A percentile compares a stretch with the other conserved stretches of the same genome.
Conservation (phyloP, 208 protist species). For the Giardia muris region DNA sequence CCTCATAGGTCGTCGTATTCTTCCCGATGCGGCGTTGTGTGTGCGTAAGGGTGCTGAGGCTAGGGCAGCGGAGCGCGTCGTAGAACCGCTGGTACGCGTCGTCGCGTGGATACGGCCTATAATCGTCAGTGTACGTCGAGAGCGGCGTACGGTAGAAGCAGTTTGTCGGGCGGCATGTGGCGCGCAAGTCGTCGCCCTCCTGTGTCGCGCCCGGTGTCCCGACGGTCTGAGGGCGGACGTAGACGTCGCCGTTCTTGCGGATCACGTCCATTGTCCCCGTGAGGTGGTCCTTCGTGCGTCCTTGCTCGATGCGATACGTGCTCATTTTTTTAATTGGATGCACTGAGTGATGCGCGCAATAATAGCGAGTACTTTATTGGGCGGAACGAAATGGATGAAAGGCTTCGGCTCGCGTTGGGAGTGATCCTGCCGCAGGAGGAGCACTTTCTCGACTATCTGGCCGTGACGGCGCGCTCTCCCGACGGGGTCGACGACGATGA, state of each 20-base stretch:
- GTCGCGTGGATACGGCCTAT: neutral
- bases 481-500: neutral
- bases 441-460: neutral
- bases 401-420: neutral
- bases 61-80: neutral
- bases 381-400: too few species aligned
- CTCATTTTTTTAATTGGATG: conserved; percentile 13
- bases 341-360: too few species aligned
- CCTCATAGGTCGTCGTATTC: neutral
- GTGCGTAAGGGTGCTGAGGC: neutral
- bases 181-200: neutral
- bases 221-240: neutral
- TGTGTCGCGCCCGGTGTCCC: neutral
- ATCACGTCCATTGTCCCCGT: conserved; percentile 1
- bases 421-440: neutral
- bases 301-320: neutral
- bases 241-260: neutral
- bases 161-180: neutral
- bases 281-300: neutral
- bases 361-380: too few species aligned
- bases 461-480: neutral
- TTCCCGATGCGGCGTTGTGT: neutral
- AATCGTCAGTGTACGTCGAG: neutral
- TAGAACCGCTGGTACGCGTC: neutral
- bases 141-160: neutral